These are phyloP conservation scores for Hygrophila difformis DNA, from an alignment of 257 asterid species.

Conservation along the genomic window DNA sequence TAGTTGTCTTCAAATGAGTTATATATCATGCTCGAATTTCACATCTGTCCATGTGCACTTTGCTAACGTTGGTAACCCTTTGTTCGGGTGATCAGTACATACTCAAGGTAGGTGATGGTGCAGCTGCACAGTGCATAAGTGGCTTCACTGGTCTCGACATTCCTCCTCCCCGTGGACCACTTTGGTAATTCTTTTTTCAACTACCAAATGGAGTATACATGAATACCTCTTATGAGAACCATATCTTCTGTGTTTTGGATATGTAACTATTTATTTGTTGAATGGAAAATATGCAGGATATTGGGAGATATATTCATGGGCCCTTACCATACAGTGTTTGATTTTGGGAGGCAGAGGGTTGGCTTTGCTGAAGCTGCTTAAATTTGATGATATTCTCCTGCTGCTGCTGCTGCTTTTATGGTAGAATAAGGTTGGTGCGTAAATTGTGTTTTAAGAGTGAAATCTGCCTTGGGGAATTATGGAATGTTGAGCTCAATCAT, in stretches of 20 bases:
- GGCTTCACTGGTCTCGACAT: constrained; percentile 60
- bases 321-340: constrained; percentile 58
- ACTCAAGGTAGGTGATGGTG: constrained; percentile 64
- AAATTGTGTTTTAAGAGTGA: constrained; percentile 6
- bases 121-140: constrained; percentile 59
- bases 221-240: too few relatives aligned
- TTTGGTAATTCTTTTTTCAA: too few relatives aligned
- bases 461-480: background rate
- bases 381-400: too few relatives aligned
- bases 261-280: background rate
- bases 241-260: background rate
- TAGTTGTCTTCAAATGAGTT: too few relatives aligned
- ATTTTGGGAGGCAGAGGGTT: constrained; percentile 40
- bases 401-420: too few relatives aligned
- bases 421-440: too few relatives aligned
- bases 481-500: too few relatives aligned
- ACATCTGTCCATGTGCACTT: too few relatives aligned
- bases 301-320: constrained; percentile 70
- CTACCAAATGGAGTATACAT: too few relatives aligned
- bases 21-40: too few relatives aligned
- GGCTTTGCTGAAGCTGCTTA: constrained; percentile 76
- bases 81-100: constrained; percentile 34
- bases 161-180: constrained; percentile 77
- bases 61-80: background rate
- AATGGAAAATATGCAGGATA: constrained; percentile 30